Conservation (phyloP, 2,329 filamentous ascomycete species). For the Grosmannia clavigera region DNA sequence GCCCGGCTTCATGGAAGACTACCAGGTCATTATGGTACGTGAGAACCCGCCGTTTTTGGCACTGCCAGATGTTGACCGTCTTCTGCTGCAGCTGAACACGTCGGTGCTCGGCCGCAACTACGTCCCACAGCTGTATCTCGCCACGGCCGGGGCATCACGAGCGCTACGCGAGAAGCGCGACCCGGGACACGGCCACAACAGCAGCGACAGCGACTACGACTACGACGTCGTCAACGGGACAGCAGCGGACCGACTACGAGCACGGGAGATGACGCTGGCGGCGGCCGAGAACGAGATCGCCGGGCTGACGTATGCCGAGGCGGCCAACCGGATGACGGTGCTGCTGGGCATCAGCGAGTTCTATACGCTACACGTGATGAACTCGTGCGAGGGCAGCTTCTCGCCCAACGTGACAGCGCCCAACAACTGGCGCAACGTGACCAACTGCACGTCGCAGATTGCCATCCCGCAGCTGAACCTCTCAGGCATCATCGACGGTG, state of each 20-base stretch:
- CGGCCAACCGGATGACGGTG: constrained; percentile 15
- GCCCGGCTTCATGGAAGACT: constrained; percentile 23
- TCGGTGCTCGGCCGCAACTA: constrained; percentile 27
- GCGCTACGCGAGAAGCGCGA: constrained; percentile 1
- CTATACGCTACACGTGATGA: constrained; percentile 20
- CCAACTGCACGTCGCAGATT: constrained; percentile 14
- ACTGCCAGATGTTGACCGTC: neutral
- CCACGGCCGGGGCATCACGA: neutral
- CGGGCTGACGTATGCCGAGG: constrained; percentile 11
- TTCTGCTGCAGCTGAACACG: constrained; percentile 25
- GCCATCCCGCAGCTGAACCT: constrained; percentile 24
- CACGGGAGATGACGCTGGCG: constrained; percentile 9
- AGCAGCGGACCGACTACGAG: neutral
- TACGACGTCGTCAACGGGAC: neutral
- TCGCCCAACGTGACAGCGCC: constrained; percentile 14
- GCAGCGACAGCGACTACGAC: constrained; percentile 3
- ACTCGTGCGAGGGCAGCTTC: constrained; percentile 20
- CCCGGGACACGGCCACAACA: neutral
- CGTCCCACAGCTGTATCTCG: constrained; percentile 15
- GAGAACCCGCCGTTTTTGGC: neutral
- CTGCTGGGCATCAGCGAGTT: constrained; percentile 21
- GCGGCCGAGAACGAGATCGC: constrained; percentile 13
- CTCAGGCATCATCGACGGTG: constrained; percentile 30
- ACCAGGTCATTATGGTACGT: constrained; percentile 26
- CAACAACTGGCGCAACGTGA: constrained; percentile 14